phyloP scores from a whole-genome alignment of 495 filamentous ascomycete genomes.

The Clavariopsis aquatica region DNA sequence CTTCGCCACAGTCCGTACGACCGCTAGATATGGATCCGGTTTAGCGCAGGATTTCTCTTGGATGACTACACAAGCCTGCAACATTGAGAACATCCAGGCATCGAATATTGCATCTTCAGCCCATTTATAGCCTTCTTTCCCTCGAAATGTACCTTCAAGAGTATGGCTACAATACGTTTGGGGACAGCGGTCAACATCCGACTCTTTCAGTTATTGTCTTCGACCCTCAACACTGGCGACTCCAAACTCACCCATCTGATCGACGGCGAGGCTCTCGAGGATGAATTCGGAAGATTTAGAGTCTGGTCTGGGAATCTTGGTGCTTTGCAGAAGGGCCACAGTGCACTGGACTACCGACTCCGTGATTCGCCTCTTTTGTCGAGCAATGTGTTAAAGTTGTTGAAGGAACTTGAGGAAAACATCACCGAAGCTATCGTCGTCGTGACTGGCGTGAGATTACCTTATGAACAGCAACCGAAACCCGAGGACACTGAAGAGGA shows the following conservation, averaged over 20 bases:
- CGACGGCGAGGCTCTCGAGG: constrained; percentile 26
- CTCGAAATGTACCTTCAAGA: constrained; percentile 9
- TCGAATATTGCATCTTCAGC: constrained; percentile 5
- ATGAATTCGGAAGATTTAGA: constrained; percentile 36
- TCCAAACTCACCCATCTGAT: neutral
- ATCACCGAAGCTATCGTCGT: constrained; percentile 29
- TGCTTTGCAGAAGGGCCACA: constrained; percentile 38
- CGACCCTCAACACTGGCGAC: neutral
- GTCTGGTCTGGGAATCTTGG: constrained; percentile 38
- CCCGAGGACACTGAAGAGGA: constrained; percentile 21
- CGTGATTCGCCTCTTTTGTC: constrained; percentile 36
- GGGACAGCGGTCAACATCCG: constrained; percentile 28
- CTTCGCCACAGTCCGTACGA: too few relatives aligned
- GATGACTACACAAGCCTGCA: neutral
- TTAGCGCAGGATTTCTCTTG: neutral
- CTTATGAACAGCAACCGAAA: constrained; percentile 34
- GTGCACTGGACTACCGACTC: constrained; percentile 35
- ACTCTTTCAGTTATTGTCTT: constrained; percentile 24
- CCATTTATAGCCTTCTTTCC: neutral
- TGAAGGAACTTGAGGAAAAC: constrained; percentile 31
- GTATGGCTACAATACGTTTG: constrained; percentile 32
- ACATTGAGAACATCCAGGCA: constrained; percentile 7
- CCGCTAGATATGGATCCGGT: neutral
- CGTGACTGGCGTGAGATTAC: constrained; percentile 25
- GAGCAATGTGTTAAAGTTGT: constrained; percentile 32